phyloP scores from a whole-genome alignment of 2,329 filamentous ascomycete genomes.

The Pseudogymnoascus sp. region DNA sequence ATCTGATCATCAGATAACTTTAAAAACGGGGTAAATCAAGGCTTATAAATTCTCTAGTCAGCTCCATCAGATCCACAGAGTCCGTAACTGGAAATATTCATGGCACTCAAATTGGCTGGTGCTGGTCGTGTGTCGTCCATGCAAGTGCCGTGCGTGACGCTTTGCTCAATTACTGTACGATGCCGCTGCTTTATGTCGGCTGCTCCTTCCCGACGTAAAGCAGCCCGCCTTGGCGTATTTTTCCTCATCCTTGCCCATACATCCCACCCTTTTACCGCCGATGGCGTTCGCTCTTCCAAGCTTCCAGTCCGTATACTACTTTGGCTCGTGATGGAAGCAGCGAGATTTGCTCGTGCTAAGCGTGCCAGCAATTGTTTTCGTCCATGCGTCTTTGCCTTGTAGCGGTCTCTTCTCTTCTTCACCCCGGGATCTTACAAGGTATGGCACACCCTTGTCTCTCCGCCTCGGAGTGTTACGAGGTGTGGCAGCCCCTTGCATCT shows the following conservation, averaged over 20 bases:
- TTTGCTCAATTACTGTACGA: neutral
- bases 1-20: slow-evolving; percentile 3
- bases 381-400: neutral
- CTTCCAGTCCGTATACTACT: neutral
- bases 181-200: neutral
- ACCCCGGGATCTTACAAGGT: neutral
- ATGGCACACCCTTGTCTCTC: neutral
- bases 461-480: neutral
- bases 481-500: neutral
- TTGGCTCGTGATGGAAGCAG: neutral
- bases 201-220: neutral
- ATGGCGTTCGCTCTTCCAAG: neutral
- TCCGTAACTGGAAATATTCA: neutral
- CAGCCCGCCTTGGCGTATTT: neutral
- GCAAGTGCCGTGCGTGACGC: neutral
- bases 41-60: slow-evolving; percentile 3
- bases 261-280: neutral
- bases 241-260: neutral
- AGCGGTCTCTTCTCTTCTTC: neutral
- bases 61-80: neutral
- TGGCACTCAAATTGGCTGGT: neutral
- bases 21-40: neutral
- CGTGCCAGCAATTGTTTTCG: neutral
- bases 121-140: neutral
- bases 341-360: neutral